Evolutionary conservation across 805 yeast genomes (phyloP), one percentile per base, ranked within the genome.

Genomic region (Yarrowia keelungensis): DNA sequence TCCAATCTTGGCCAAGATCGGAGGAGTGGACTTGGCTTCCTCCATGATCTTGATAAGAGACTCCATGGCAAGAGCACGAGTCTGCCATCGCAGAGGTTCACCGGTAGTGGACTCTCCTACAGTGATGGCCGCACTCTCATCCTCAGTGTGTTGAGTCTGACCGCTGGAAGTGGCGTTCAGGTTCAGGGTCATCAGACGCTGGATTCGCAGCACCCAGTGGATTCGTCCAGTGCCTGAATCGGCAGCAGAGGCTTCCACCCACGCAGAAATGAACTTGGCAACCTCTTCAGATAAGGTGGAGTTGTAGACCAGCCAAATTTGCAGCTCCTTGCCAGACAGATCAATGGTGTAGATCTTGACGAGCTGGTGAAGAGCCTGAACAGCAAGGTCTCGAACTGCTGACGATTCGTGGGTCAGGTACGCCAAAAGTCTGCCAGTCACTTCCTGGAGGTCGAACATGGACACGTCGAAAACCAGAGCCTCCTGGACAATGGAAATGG

Each of bases 221-320:
- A 62, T 62, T 19, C 56, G 15, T 1, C 67, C 67, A 2, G 56
- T 49, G n/a, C 56, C 67, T 1, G 67, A 62, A 14, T 62, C 67
- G 8, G 56, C 54, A 12, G 54, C 78, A 2, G 84, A 82, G 32
- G 85, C 81, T 16, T 84, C 86, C 54, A 90, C 76, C 94, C 95
- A 90, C 16, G 85, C 82, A 15, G 74, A 76, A 12, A 90, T 80
- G 59, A 89, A 78, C 3, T 78, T 76, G 38, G 80, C 75, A 19
- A 89, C 75, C 8, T 81, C 82, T 1, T 71, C 72, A 2, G 76
- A 70, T 3, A 87, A 85, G 14, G 77, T 76, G 12, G 75, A 79
- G 78, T 82, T 87, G 71, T 80, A 83, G 43, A 81, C 85, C 9
- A 86, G 79, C 95, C 95, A 91, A 8, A 89, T 78, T 36, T 85